Evolutionary conservation across 1,284 basidiomycete genomes (phyloP).

Genomic region (Quambalaria eucalypti): DNA sequence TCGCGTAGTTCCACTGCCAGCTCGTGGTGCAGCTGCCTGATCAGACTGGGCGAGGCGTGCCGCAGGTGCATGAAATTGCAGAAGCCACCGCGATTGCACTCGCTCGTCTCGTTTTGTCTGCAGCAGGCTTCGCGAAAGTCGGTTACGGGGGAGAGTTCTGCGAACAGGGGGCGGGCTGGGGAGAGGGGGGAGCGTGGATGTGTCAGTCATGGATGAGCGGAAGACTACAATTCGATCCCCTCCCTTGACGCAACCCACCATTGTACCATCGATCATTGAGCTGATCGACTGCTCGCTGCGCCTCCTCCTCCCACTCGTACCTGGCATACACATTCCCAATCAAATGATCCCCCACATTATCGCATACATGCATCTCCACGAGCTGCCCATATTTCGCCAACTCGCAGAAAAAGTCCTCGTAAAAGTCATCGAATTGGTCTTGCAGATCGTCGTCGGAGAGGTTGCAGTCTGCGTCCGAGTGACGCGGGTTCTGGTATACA

Average conservation of each 20-base stretch:
- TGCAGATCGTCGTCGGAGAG: conserved; percentile 73
- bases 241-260: conserved; percentile 53
- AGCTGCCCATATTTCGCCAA: conserved; percentile 89
- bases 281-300: conserved; percentile 80
- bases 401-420: conserved; percentile 70
- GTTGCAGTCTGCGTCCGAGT: conserved; percentile 68
- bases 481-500: conserved; percentile 94
- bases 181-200: background rate
- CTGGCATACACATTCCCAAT: conserved; percentile 98
- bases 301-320: conserved; percentile 97
- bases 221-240: background rate
- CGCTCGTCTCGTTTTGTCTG: conserved; percentile 66
- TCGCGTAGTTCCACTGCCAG: conserved; percentile 30
- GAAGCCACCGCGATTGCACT: conserved; percentile 57
- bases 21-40: conserved; percentile 36
- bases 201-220: conserved; percentile 1
- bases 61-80: conserved; percentile 97
- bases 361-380: conserved; percentile 88
- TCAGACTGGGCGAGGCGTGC: conserved; percentile 18
- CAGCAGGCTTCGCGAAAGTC: conserved; percentile 99
- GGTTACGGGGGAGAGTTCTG: conserved; percentile 95
- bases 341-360: conserved; percentile 97
- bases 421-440: conserved; percentile 92
- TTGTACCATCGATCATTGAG: conserved; percentile 97
- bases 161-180: conserved; percentile 82